These are phyloP conservation scores for Elsinoe batatas DNA, from an alignment of 2,329 filamentous ascomycete genomes.

Conservation along the genomic window DNA sequence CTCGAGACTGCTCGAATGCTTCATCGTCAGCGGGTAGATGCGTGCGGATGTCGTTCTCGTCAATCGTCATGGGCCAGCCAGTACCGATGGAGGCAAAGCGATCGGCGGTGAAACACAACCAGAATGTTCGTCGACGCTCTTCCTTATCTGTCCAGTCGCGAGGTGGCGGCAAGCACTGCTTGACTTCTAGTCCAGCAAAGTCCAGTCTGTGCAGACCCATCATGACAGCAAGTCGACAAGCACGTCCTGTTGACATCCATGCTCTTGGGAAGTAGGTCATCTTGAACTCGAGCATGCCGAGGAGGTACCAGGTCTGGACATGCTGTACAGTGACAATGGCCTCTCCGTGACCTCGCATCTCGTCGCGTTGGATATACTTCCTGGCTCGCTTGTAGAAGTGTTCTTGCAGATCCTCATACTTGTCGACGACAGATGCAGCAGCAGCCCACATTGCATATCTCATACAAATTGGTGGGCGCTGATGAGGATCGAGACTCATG, in stretches of 20 bases:
- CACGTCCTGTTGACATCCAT: slow-evolving; percentile 83
- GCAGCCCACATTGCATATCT: slow-evolving; percentile 95
- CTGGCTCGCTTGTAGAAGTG: slow-evolving; percentile 83
- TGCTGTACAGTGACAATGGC: slow-evolving; percentile 76
- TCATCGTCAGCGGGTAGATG: slow-evolving; percentile 78
- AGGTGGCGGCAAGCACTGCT: slow-evolving; percentile 77
- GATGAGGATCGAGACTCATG: slow-evolving; percentile 77
- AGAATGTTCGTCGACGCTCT: slow-evolving; percentile 84
- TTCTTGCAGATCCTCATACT: slow-evolving; percentile 67
- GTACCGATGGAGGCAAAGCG: slow-evolving; percentile 93
- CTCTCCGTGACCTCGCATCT: slow-evolving; percentile 87
- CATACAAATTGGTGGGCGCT: slow-evolving; percentile 76
- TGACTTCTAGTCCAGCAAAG: slow-evolving; percentile 73
- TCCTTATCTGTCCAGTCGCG: slow-evolving; percentile 92
- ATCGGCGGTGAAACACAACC: slow-evolving; percentile 86
- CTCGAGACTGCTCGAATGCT: slow-evolving; percentile 69
- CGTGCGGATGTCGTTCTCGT: slow-evolving; percentile 83
- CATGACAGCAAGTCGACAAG: slow-evolving; percentile 78
- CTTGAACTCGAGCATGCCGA: slow-evolving; percentile 85
- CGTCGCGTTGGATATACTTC: slow-evolving; percentile 83
- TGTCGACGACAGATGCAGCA: slow-evolving; percentile 76
- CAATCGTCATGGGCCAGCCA: slow-evolving; percentile 91
- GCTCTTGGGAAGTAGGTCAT: slow-evolving; percentile 95
- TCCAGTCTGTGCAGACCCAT: slow-evolving; percentile 85
- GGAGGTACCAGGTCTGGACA: slow-evolving; percentile 72